phyloP scores from a whole-genome alignment of 768 basidiomycete species.

The Agrocybe praecox region DNA sequence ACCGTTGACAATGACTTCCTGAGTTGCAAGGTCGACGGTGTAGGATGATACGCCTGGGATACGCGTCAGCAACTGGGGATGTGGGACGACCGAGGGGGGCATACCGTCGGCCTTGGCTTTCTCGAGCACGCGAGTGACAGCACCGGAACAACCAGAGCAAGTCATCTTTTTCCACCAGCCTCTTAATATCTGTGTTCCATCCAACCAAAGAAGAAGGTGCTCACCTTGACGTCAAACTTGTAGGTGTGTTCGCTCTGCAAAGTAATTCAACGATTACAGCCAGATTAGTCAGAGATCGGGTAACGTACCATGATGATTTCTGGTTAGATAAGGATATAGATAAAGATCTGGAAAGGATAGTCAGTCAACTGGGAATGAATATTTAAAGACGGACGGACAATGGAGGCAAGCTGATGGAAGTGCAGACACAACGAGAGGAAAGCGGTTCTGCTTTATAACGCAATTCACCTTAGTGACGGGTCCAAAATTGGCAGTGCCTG shows the following conservation, averaged over 20 bases:
- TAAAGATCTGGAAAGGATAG: background rate
- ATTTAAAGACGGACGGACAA: background rate
- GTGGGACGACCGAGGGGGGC: background rate
- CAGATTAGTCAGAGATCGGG: background rate
- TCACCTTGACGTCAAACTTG: constrained; percentile 84
- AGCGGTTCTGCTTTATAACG: constrained; percentile 19
- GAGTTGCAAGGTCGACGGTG: constrained; percentile 64
- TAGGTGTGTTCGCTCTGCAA: constrained; percentile 50
- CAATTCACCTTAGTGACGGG: constrained; percentile 11
- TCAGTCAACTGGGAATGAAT: background rate
- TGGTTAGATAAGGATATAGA: background rate
- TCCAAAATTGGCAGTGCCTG: constrained; percentile 14
- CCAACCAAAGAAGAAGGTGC: background rate
- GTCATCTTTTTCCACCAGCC: constrained; percentile 63
- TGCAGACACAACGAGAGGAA: background rate
- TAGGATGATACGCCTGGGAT: constrained; percentile 57
- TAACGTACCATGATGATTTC: constrained; percentile 6
- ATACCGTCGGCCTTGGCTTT: constrained; percentile 59
- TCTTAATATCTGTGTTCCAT: background rate
- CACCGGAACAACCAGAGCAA: constrained; percentile 85
- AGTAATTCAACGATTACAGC: background rate
- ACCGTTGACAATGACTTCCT: constrained; percentile 73
- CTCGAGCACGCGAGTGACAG: constrained; percentile 71
- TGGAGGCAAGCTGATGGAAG: background rate
- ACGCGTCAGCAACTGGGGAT: background rate